Base-by-base conservation (phyloP, 805 yeast genomes). In the Hemisphaericaspora nanyangensis region DNA sequence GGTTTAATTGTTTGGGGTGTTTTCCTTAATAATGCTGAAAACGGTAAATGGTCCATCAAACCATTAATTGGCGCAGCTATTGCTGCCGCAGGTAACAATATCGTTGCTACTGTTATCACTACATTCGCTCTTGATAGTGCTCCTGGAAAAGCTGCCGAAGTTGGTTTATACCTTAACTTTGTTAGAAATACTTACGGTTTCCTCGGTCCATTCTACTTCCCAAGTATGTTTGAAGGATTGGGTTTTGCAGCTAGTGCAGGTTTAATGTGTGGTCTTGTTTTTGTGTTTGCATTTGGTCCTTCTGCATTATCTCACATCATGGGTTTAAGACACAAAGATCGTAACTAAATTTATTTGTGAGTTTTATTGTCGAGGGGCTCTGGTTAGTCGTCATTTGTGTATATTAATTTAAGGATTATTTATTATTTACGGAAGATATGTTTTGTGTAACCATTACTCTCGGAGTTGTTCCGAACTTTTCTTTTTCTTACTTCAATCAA, bases 131-230 rank as follows among this genome's bases (percentile, higher is more conserved):
- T 54, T 31, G 59, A 54, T 33, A 38, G 38, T 15, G 39, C 39
- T 25, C 50, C 48, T 24, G 17, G 20, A 1, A 28, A 35, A 13
- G 49, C 58, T 8, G 37, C 55, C 7, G 55, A 52, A 19, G 35
- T 44, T 13, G 52, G 55, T 5, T 37, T 50, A 17, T 54, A 42
- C 26, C 32, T 55, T n/a, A 54, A 44, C 22, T 33, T 52, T 17
- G 32, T 46, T 22, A 43, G 60, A 30, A 54, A 49, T 29, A 33
- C 40, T 8, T 48, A 39, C 37, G 58, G 57, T 8, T 55, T 55
- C 25, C 33, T 52, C 18, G 59, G 58, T 7, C 60, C 60, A 6
- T 55, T 55, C 42, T 55, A 51, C 38, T 55, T 55, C 41, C 57
- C 58, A 5, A 19, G 30, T n/a, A 53, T 55, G 57, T 44, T 54